Evolutionary conservation across 441 rosid genomes (phyloP).

Genomic region (Viola pubescens): DNA sequence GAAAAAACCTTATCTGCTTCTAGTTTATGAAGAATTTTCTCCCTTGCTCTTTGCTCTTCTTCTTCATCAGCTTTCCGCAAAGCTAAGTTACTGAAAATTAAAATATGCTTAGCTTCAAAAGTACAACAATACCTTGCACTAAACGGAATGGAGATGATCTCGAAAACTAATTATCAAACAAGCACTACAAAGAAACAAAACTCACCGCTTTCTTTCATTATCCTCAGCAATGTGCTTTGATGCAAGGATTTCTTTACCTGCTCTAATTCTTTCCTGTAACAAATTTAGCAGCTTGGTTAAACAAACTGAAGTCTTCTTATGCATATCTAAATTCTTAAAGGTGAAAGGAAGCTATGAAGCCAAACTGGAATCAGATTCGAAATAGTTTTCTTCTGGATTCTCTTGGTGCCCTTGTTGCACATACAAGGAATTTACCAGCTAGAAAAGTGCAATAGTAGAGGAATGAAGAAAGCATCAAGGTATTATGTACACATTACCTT

Average conservation of each 20-base stretch:
- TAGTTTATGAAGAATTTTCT: conserved; percentile 74
- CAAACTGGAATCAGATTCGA: neutral
- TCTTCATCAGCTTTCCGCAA: conserved; percentile 84
- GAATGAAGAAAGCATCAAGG: neutral
- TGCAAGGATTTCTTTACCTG: conserved; percentile 82
- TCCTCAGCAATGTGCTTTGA: conserved; percentile 87
- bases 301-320: neutral
- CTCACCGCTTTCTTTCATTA: conserved; percentile 84
- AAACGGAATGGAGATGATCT: neutral
- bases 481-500: conserved; percentile 35
- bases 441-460: neutral
- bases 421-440: neutral
- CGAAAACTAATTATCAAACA: neutral
- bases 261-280: conserved; percentile 70
- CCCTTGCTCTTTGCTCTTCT: conserved; percentile 86
- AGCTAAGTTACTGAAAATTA: conserved; percentile 49
- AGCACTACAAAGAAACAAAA: conserved; percentile 6
- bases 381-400: too few species aligned
- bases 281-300: conserved; percentile 7
- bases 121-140: neutral
- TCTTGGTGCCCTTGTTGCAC: too few species aligned
- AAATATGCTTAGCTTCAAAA: conserved; percentile 11
- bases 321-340: conserved; percentile 1
- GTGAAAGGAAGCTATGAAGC: neutral
- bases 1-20: conserved; percentile 82